A percentile compares a stretch with the other conserved stretches of the same genome.
Conservation (phyloP, 768 basidiomycete genomes). For the Trametes gibbosa region DNA sequence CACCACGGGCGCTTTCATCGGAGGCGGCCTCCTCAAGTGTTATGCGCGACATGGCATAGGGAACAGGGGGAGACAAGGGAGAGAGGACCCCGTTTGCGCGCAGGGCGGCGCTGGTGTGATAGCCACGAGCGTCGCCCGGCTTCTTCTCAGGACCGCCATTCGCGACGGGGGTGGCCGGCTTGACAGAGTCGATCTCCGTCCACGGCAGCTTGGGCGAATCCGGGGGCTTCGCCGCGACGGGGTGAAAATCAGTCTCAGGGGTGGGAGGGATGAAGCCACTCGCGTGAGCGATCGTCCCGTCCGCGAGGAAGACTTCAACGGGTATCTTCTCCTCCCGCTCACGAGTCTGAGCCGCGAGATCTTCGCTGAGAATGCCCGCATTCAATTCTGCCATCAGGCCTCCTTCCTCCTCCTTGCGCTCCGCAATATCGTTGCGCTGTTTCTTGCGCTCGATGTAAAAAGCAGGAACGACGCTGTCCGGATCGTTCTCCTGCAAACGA, state of each 20-base stretch:
- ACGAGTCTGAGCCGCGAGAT: constrained; percentile 24
- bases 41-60: neutral
- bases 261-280: constrained; percentile 30
- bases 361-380: constrained; percentile 26
- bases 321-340: constrained; percentile 30
- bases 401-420: constrained; percentile 27
- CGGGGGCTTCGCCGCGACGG: constrained; percentile 18
- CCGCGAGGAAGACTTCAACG: constrained; percentile 22
- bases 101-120: constrained; percentile 24
- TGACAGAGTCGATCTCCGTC: constrained; percentile 14
- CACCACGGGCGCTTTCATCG: no score
- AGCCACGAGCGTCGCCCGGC: constrained; percentile 11
- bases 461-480: constrained; percentile 20
- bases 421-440: constrained; percentile 21
- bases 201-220: constrained; percentile 16
- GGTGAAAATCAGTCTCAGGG: constrained; percentile 26
- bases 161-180: neutral
- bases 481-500: constrained; percentile 2
- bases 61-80: neutral
- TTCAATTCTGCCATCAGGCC: constrained; percentile 29
- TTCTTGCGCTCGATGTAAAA: constrained; percentile 28
- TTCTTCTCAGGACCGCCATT: neutral
- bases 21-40: no score
- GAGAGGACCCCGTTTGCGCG: constrained; percentile 9
- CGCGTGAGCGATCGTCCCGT: constrained; percentile 21